Evolutionary conservation across 2,329 filamentous ascomycete genomes (phyloP).

Genomic region (Helotiales sp.): DNA sequence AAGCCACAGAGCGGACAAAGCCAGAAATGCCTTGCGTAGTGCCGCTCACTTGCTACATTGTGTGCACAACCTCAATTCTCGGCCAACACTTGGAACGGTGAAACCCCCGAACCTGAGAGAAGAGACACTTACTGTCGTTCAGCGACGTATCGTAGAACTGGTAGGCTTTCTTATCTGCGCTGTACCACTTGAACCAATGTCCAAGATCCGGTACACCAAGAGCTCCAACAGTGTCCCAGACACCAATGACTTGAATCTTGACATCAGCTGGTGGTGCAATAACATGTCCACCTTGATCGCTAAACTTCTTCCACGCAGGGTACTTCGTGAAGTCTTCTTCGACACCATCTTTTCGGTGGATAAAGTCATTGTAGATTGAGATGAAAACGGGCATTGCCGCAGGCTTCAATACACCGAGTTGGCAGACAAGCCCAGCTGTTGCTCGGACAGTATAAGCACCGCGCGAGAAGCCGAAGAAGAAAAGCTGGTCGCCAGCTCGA

Average conservation of each 20-base stretch:
- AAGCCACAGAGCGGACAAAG: no score
- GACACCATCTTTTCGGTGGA: not conserved
- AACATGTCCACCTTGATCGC: not conserved
- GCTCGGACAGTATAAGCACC: slow-evolving; percentile 47
- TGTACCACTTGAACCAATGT: slow-evolving; percentile 10
- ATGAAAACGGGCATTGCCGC: slow-evolving; percentile 9
- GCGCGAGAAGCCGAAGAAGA: slow-evolving; percentile 45
- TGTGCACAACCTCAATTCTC: no score
- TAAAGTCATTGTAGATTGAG: slow-evolving; percentile 11
- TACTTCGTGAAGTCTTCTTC: slow-evolving; percentile 1
- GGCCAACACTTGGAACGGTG: no score
- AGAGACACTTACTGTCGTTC: slow-evolving; percentile 28
- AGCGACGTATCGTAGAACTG: slow-evolving; percentile 48
- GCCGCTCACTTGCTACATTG: no score
- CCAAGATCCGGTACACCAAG: slow-evolving; percentile 15
- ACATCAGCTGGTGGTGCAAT: slow-evolving; percentile 6
- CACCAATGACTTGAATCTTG: slow-evolving; percentile 26
- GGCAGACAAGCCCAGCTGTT: slow-evolving; percentile 41
- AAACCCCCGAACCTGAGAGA: no score
- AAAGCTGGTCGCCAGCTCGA: slow-evolving; percentile 20
- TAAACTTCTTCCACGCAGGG: not conserved
- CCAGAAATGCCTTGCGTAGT: no score
- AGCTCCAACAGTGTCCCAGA: slow-evolving; percentile 28
- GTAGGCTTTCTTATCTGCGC: slow-evolving; percentile 39
- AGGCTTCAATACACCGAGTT: slow-evolving; percentile 46